phyloP scores from a whole-genome alignment of 352 stramenopile genomes.

The Phytophthora meadii region DNA sequence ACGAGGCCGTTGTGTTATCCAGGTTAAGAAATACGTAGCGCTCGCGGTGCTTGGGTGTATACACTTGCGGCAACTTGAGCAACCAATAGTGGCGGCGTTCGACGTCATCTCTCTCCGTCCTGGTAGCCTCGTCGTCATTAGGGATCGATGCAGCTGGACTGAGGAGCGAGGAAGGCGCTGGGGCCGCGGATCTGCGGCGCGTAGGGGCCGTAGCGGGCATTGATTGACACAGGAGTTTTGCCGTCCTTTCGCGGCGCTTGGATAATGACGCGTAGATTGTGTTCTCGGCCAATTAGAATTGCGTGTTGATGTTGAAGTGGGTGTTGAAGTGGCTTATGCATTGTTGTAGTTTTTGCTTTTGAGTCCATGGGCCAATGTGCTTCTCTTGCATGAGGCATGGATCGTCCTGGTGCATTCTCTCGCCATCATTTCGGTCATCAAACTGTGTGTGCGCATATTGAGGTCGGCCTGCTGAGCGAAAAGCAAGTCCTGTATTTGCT shows the following conservation, averaged over 20 bases:
- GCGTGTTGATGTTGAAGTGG: slow-evolving; percentile 4
- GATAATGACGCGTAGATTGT: not conserved
- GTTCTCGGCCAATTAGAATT: slow-evolving; percentile 4
- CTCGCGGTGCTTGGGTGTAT: slow-evolving; percentile 24
- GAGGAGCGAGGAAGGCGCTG: not conserved
- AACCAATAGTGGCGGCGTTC: slow-evolving; percentile 29
- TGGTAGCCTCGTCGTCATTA: slow-evolving; percentile 12
- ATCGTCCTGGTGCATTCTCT: not conserved
- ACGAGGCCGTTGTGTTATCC: slow-evolving; percentile 18
- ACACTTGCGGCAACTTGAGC: slow-evolving; percentile 13
- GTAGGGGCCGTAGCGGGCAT: not conserved
- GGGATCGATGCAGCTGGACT: not conserved
- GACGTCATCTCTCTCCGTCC: slow-evolving; percentile 19
- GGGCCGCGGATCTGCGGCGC: not conserved
- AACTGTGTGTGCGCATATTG: not conserved
- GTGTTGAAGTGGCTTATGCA: not conserved
- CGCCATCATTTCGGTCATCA: not conserved
- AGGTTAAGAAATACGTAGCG: slow-evolving; percentile 31
- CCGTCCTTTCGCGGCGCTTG: not conserved
- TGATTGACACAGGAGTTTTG: too few species aligned
- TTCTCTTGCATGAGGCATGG: not conserved
- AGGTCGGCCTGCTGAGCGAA: not conserved
- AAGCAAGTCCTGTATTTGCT: too few species aligned
- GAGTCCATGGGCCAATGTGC: too few species aligned
- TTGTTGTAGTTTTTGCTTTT: not conserved